Evolutionary conservation across 176 grass and related monocot genomes (phyloP), one percentile per base, ranked within the genome.

Genomic region (Triticum monococcum): DNA sequence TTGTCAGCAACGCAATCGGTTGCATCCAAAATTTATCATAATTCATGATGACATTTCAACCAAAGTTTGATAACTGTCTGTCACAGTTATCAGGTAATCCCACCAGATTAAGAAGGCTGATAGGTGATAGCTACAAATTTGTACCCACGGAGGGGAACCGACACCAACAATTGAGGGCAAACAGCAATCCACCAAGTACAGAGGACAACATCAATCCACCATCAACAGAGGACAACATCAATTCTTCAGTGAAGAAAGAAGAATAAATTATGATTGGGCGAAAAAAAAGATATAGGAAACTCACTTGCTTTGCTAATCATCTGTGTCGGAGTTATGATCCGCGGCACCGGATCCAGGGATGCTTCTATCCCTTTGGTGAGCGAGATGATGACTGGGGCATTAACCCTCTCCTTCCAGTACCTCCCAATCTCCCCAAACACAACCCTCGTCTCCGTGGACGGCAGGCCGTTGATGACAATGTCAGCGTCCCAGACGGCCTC

Each of bases 401-500:
- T 86, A 26, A 94, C 88, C 86, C 97, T 91, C 88, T 99, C 97
- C 87, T 92, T 99, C 94, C 97, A 99, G 72, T 99, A 96, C 79
- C 86, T 89, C 17, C 85, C 81, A 8, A 99, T 96, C 77, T 96
- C 92, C 66, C 89, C 90, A 75, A 99, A 99, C 59, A 99, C 94
- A 8, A 93, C 97, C 50, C 94, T 87, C 10, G 97, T 99, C 52
- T 96, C 97, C 2, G 97, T 99, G 18, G 97, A 99, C 0, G 97
- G 97, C 67, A 99, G 80, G 2, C 97, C 97, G 72, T 99, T 99
- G 77, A 99, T 80, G 43, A 97, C 97, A 83, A 99, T 89, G 83
- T 99, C 97, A 1, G 97, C 97, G 68, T 99, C 92, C 97, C 97
- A 99, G 23, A 99, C 94, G 12, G 97, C 97, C 90, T 96, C 97